phyloP scores from a whole-genome alignment of 306 rosid species.

The Vigna reflexopilosa region DNA sequence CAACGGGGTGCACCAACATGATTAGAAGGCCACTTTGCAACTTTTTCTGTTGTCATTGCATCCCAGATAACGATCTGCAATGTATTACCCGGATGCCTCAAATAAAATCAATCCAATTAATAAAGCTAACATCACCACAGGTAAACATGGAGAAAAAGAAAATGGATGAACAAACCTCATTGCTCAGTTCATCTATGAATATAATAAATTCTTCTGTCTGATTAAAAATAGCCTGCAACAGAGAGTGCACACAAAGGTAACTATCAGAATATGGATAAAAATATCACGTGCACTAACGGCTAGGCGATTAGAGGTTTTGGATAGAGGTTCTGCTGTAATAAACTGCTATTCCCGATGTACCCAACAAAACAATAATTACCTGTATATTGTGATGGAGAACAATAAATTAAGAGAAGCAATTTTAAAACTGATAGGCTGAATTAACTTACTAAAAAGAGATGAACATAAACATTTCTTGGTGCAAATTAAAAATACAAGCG shows the following conservation, averaged over 20 bases:
- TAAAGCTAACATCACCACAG: slow-evolving; percentile 10
- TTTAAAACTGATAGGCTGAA: slow-evolving; percentile 3
- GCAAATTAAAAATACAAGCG: slow-evolving; percentile 19
- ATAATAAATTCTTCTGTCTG: slow-evolving; percentile 84
- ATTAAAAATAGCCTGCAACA: slow-evolving; percentile 79
- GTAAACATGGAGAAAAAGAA: slow-evolving; percentile 8
- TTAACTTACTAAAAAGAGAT: neutral
- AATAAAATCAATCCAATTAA: slow-evolving; percentile 40
- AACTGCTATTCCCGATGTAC: neutral
- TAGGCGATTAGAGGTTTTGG: neutral
- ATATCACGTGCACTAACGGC: neutral
- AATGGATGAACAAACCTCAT: slow-evolving; percentile 68
- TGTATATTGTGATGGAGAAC: slow-evolving; percentile 1
- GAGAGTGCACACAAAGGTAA: slow-evolving; percentile 21
- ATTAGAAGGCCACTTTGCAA: slow-evolving; percentile 90
- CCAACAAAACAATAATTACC: slow-evolving; percentile 17
- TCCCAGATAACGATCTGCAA: slow-evolving; percentile 90
- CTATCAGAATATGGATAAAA: slow-evolving; percentile 20
- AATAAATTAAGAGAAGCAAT: slow-evolving; percentile 13
- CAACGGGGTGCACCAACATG: slow-evolving; percentile 90
- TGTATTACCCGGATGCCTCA: slow-evolving; percentile 36
- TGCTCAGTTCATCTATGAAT: slow-evolving; percentile 83
- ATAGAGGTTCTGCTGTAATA: neutral
- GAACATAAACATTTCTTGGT: slow-evolving; percentile 15
- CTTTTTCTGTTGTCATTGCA: slow-evolving; percentile 80